phyloP scores from a whole-genome alignment of 345 rosid genomes.

The Capsella bursapastoris region DNA sequence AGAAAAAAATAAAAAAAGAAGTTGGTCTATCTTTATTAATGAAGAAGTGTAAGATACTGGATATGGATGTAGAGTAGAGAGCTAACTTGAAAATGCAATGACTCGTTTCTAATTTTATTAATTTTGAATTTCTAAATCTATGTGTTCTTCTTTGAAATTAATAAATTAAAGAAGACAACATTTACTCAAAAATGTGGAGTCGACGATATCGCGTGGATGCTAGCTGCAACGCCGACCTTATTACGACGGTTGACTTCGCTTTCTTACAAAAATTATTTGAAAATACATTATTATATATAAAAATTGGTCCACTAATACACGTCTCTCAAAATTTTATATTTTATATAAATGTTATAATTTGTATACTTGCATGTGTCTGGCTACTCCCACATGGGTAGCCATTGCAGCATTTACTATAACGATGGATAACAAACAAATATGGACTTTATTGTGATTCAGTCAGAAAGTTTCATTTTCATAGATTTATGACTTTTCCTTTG shows the following conservation, averaged over 20 bases:
- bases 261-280: background rate
- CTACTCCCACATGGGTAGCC: slow-evolving; percentile 38
- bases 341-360: slow-evolving; percentile 4
- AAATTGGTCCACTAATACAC: slow-evolving; percentile 28
- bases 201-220: slow-evolving; percentile 40
- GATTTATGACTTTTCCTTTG: background rate
- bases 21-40: background rate
- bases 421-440: slow-evolving; percentile 25
- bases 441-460: background rate
- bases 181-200: slow-evolving; percentile 32
- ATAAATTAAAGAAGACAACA: background rate
- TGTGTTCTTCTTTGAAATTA: background rate
- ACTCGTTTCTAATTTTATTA: background rate
- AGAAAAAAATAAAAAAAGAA: too few relatives aligned
- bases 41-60: slow-evolving; percentile 3
- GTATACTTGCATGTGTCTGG: slow-evolving; percentile 23
- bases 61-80: background rate
- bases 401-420: slow-evolving; percentile 32
- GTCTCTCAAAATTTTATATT: slow-evolving; percentile 13
- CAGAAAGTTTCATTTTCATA: background rate
- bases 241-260: slow-evolving; percentile 35
- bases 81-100: background rate
- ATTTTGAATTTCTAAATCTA: background rate
- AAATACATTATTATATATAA: background rate
- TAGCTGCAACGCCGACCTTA: slow-evolving; percentile 42